Percentiles rank a stretch among this genome's conserved stretches.
Conservation (phyloP, 2,329 filamentous ascomycete species). For the Alternaria triticimaculans region DNA sequence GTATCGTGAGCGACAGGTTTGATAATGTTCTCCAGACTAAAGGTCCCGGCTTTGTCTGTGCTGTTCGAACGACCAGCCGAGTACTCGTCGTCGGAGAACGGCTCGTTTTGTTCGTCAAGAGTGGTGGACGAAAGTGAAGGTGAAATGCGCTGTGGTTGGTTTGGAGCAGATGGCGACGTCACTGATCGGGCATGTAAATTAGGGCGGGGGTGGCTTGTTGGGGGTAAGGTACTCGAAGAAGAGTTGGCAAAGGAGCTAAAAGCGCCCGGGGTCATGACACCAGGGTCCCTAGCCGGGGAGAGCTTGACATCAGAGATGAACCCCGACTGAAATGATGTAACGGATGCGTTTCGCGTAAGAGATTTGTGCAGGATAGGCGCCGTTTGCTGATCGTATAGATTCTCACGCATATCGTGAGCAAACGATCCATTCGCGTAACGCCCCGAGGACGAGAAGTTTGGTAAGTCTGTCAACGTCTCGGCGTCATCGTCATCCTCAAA, state of each 20-base stretch:
- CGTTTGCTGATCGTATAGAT: slow-evolving; percentile 91
- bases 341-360: slow-evolving; percentile 71
- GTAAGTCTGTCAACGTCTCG: slow-evolving; percentile 41
- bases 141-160: slow-evolving; percentile 52
- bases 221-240: slow-evolving; percentile 26
- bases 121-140: slow-evolving; percentile 67
- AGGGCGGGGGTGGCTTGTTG: slow-evolving; percentile 57
- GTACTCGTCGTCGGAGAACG: slow-evolving; percentile 78
- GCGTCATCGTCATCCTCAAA: slow-evolving; percentile 57
- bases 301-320: slow-evolving; percentile 73
- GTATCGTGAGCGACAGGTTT: slow-evolving; percentile 65
- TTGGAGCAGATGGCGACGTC: slow-evolving; percentile 73
- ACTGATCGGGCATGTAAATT: slow-evolving; percentile 81
- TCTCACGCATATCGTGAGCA: slow-evolving; percentile 61
- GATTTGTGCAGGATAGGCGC: slow-evolving; percentile 89
- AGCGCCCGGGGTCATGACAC: slow-evolving; percentile 63
- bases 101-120: slow-evolving; percentile 77
- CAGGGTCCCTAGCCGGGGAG: slow-evolving; percentile 61
- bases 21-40: slow-evolving; percentile 59
- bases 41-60: slow-evolving; percentile 29
- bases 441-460: slow-evolving; percentile 41
- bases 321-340: slow-evolving; percentile 83
- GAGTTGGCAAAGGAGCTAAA: slow-evolving; percentile 52
- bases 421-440: slow-evolving; percentile 39
- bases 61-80: slow-evolving; percentile 54